Evolutionary conservation across 2,329 filamentous ascomycete genomes (phyloP), one percentile per base, ranked within the genome.

Genomic region (Colletotrichum echinochloae): DNA sequence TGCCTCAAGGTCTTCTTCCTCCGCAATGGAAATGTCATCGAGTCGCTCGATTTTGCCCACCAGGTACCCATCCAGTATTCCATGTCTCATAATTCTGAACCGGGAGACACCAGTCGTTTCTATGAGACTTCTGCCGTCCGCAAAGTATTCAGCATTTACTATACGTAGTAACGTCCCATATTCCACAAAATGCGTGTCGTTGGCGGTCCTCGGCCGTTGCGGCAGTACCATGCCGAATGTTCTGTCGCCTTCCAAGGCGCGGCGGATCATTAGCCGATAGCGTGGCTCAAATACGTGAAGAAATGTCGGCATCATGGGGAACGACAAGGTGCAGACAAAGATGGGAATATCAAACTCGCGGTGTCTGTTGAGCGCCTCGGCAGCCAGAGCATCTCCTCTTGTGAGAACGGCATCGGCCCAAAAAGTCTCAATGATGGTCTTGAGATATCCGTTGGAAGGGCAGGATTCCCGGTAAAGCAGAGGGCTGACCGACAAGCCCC

Each of bases 211-310:
- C 73, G 79, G 57, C 82, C 88, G 83, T 74, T 91, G 92, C 72
- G 90, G 90, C 76, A 93, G 87, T 23, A 97, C 87, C 92, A 97
- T 97, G 30, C 95, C 95, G 76, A 98, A 97, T 30, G 89, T 92
- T 18, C 89, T 85, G 71, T 92, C 89, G 0, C 90, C 89, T 72
- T 94, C 91, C 63, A 97, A 83, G 0, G 90, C 92, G 44, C 94
- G 89, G 56, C 92, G 88, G 46, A 97, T 91, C 94, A 97, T 96
- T n/a, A 96, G 85, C 9, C 94, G 89, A 78, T 97, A 97, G 8
- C 93, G 88, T n/a, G 93, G 93, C 78, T 97, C 95, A 77, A 97
- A 97, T n/a, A 98, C 89, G 75, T 97, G 93, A 3, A 97, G 83
- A 74, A 96, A 96, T 0, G 93, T 95, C 0, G 92, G 94, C 89